phyloP scores from a whole-genome alignment of 805 yeast genomes.

The Pichia heedii region DNA sequence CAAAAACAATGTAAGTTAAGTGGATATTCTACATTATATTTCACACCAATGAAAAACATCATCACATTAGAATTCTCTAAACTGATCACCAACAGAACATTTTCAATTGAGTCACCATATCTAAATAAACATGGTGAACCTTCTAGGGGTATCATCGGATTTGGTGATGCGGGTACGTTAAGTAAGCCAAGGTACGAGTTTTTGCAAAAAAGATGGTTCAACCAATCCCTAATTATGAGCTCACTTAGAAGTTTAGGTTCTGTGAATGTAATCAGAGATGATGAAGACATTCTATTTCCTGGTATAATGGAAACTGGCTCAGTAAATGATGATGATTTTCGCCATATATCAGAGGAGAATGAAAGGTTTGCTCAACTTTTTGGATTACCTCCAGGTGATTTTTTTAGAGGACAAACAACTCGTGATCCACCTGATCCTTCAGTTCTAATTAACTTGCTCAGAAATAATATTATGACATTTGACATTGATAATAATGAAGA shows the following conservation, averaged over 20 bases:
- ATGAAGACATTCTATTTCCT: conserved; percentile 6
- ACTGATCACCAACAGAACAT: conserved; percentile 11
- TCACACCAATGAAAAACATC: conserved; percentile 22
- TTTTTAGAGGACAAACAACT: too few relatives aligned
- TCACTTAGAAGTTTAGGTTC: conserved; percentile 10
- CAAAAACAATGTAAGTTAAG: conserved; percentile 15
- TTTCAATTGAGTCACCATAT: conserved; percentile 50
- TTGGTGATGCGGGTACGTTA: conserved; percentile 48
- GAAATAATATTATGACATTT: background rate
- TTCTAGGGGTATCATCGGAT: conserved; percentile 43
- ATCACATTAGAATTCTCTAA: conserved; percentile 10
- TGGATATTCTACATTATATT: conserved; percentile 16
- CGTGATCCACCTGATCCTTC: background rate
- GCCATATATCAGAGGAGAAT: conserved; percentile 10
- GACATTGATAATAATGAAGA: background rate
- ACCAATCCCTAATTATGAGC: conserved; percentile 28
- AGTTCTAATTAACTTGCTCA: background rate
- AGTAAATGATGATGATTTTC: background rate
- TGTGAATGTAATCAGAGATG: conserved; percentile 5
- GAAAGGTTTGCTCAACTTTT: background rate
- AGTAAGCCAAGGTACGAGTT: conserved; percentile 45
- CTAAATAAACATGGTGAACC: conserved; percentile 70
- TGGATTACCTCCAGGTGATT: background rate
- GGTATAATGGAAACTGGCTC: conserved; percentile 3
- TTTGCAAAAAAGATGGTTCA: conserved; percentile 52